These are phyloP conservation scores for Hemisphaericaspora lyxosophila DNA, from an alignment of 1,139 yeast species.

Conservation along the genomic window DNA sequence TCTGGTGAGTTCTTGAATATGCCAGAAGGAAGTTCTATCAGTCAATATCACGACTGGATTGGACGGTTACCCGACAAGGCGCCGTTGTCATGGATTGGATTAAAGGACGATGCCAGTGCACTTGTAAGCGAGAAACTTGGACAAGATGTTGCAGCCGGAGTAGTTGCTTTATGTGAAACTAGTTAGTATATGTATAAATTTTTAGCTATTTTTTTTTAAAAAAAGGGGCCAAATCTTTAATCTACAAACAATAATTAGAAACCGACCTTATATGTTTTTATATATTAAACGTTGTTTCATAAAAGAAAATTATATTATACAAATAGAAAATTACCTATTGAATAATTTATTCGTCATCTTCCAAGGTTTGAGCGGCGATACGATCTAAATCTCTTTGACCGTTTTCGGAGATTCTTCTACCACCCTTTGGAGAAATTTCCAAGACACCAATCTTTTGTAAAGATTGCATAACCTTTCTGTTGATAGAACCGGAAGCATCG, in stretches of 20 bases:
- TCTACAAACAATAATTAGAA: background rate
- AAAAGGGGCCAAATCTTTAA: background rate
- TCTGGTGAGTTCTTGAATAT: slow-evolving; percentile 20
- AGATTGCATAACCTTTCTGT: slow-evolving; percentile 98
- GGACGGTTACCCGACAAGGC: slow-evolving; percentile 52
- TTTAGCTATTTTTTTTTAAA: background rate
- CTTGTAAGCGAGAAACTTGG: slow-evolving; percentile 21
- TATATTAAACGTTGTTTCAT: slow-evolving; percentile 4
- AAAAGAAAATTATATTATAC: slow-evolving; percentile 9
- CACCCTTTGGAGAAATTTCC: slow-evolving; percentile 97
- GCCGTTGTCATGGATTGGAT: slow-evolving; percentile 65
- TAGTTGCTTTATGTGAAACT: slow-evolving; percentile 9
- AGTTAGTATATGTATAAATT: slow-evolving; percentile 3
- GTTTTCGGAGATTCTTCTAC: slow-evolving; percentile 98
- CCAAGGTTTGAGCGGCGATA: slow-evolving; percentile 99
- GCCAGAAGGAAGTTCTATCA: slow-evolving; percentile 50
- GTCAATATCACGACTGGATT: slow-evolving; percentile 53
- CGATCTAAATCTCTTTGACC: slow-evolving; percentile 99
- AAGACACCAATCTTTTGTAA: slow-evolving; percentile 97
- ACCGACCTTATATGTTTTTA: slow-evolving; percentile 3
- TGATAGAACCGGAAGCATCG: slow-evolving; percentile 98
- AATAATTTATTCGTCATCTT: slow-evolving; percentile 68
- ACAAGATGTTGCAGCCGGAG: slow-evolving; percentile 17
- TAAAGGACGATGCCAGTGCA: slow-evolving; percentile 45
- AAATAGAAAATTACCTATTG: slow-evolving; percentile 8